Base-by-base conservation (phyloP, 2,329 filamentous ascomycete genomes). In the Botrytis porri region DNA sequence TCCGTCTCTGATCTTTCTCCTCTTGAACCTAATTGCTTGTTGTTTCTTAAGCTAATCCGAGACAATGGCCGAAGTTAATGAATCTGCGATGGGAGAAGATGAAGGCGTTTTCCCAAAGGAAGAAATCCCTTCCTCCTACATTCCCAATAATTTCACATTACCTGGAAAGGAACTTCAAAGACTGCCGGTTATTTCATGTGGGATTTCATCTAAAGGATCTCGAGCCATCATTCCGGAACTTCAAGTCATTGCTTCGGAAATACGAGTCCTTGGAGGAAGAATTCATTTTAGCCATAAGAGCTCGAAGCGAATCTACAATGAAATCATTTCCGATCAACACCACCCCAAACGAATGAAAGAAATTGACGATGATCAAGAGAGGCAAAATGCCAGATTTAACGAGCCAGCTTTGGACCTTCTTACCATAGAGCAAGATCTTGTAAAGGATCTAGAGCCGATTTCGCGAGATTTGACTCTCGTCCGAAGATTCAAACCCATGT, bases 81-180 rank as follows among this genome's bases (percentile, higher is more conserved):
- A n/a, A 22, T 8, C 6, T 54, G 35, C 8, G 1, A 20, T 14
- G 3, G n/a, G 20, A n/a, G 45, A n/a, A 54, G 25, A 39, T 9
- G 45, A 57, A 5, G 48, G 9, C 18, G 4, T 37, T 39, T 5
- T 7, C 48, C 12, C n/a, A 14, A 41, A 29, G 29, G 35, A 29
- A 14, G 14, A 29, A 22, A 3, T 10, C 10, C 45, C 45, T 39
- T 39, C 45, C 64, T 54, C 45, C 35, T 67, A 54, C 4, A 67
- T 54, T 22, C 64, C 64, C n/a, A 29, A 67, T 67, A 54, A 67
- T n/a, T 67, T 54, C 35, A 67, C 32, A 41, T 29, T 57, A 32
- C 48, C 64, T 10, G 35, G 45, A 41, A n/a, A 18, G 18, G 39
- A 59, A 12, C n/a, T 57, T 32, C 65, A 43, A 41, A 69, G 64